Percentiles rank a stretch among this genome's conserved stretches.
Evolutionary conservation across 495 filamentous ascomycete genomes (phyloP).

Genomic region (Hypoxylon rickii): DNA sequence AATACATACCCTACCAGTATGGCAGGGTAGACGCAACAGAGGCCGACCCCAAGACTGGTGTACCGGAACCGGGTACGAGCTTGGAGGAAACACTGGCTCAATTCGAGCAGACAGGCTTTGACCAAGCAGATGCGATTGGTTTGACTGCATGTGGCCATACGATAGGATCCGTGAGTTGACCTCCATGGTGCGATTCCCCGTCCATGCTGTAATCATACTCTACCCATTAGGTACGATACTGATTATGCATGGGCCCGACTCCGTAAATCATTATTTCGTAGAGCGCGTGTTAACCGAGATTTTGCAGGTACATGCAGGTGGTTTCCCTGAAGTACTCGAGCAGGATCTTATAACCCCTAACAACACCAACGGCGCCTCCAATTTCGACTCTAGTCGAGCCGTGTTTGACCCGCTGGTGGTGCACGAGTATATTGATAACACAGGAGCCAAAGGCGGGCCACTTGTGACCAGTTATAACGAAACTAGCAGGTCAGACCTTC

Average conservation of each 20-base stretch:
- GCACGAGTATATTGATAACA: slow-evolving; percentile 49
- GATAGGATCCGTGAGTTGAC: slow-evolving; percentile 45
- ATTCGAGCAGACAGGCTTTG: slow-evolving; percentile 51
- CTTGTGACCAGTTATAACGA: slow-evolving; percentile 48
- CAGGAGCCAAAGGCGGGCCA: slow-evolving; percentile 45
- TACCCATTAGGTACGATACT: too few species aligned
- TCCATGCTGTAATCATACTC: not conserved
- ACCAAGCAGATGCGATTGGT: slow-evolving; percentile 50
- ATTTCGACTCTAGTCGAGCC: slow-evolving; percentile 43
- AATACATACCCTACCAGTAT: slow-evolving; percentile 50
- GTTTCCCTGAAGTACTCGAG: slow-evolving; percentile 32
- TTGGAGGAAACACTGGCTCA: slow-evolving; percentile 47
- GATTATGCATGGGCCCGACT: too few species aligned
- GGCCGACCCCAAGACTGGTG: slow-evolving; percentile 47
- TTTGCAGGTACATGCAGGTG: slow-evolving; percentile 41
- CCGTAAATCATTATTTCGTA: too few species aligned
- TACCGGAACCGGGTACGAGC: slow-evolving; percentile 53
- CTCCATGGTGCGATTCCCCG: not conserved
- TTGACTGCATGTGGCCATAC: slow-evolving; percentile 59
- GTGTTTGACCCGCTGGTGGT: slow-evolving; percentile 50
- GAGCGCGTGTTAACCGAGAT: slow-evolving; percentile 38
- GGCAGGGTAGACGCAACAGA: slow-evolving; percentile 54
- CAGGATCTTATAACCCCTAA: slow-evolving; percentile 26
- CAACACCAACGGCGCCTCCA: slow-evolving; percentile 43
- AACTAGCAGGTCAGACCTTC: slow-evolving; percentile 48